These are phyloP conservation scores for Licmophora abbreviata DNA, from an alignment of 108 stramenopile species.

Conservation along the genomic window DNA sequence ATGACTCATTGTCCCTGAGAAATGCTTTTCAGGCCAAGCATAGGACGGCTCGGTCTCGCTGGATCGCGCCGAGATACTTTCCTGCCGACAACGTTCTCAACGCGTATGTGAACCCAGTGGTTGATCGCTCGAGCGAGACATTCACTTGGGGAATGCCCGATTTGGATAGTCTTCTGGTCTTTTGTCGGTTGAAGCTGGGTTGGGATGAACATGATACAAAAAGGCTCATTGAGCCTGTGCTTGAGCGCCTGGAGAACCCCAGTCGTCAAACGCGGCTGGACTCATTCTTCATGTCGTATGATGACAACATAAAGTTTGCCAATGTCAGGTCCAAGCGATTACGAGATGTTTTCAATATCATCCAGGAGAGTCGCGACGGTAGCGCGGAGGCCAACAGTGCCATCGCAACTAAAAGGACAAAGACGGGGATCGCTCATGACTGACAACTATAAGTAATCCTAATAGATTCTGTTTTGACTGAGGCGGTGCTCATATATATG, in stretches of 20 bases:
- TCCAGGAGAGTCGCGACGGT: not conserved
- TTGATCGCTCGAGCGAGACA: slow-evolving; percentile 48
- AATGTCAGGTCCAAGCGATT: slow-evolving; percentile 56
- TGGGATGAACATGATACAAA: slow-evolving; percentile 76
- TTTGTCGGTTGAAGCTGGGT: slow-evolving; percentile 68
- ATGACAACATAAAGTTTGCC: slow-evolving; percentile 88
- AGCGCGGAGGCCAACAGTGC: too few relatives aligned
- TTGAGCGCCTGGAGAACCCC: slow-evolving; percentile 40
- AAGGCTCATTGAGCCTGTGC: slow-evolving; percentile 61
- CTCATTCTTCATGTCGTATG: slow-evolving; percentile 87
- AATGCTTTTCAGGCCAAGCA: slow-evolving; percentile 68
- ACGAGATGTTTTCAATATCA: slow-evolving; percentile 24
- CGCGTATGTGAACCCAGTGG: slow-evolving; percentile 82
- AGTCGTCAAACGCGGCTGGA: slow-evolving; percentile 85
- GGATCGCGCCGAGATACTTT: slow-evolving; percentile 80
- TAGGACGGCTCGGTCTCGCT: slow-evolving; percentile 63
- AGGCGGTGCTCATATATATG: too few relatives aligned
- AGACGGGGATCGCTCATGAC: too few relatives aligned
- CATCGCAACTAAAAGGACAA: too few relatives aligned
- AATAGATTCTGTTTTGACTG: too few relatives aligned
- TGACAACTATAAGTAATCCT: too few relatives aligned
- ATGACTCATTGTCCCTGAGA: slow-evolving; percentile 7
- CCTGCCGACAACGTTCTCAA: slow-evolving; percentile 60
- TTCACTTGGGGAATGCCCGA: slow-evolving; percentile 89
- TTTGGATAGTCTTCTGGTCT: slow-evolving; percentile 46